These are phyloP conservation scores for Striga asiatica DNA, from an alignment of 257 asterid genomes.

Conservation along the genomic window DNA sequence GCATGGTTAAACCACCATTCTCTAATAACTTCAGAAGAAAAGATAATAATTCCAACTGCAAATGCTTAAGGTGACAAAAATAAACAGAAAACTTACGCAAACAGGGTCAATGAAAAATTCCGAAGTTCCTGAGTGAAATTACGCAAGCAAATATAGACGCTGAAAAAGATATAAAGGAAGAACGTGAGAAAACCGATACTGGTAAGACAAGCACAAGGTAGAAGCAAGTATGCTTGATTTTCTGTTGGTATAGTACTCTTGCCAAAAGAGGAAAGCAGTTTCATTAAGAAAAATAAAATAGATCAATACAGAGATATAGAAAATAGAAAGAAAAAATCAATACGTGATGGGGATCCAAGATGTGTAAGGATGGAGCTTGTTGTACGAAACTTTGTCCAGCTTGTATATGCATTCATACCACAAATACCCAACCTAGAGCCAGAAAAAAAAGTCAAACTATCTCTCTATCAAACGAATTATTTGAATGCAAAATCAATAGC, in stretches of 20 bases:
- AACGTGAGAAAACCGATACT: conserved; percentile 11
- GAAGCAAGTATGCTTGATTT: conserved; percentile 3
- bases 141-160: conserved; percentile 83
- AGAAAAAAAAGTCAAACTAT: too few species aligned
- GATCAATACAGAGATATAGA: background rate
- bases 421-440: conserved; percentile 46
- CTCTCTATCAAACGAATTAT: too few species aligned
- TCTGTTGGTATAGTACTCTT: background rate
- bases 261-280: background rate
- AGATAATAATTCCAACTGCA: too few species aligned
- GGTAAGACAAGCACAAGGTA: conserved; percentile 1
- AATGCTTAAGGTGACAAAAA: too few species aligned
- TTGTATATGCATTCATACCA: conserved; percentile 89
- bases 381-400: conserved; percentile 81
- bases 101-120: conserved; percentile 70
- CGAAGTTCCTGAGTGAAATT: conserved; percentile 79
- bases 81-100: conserved; percentile 89
- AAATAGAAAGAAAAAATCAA: too few species aligned
- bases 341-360: conserved; percentile 98
- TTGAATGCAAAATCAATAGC: background rate
- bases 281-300: background rate
- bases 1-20: too few species aligned
- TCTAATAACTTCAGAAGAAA: too few species aligned
- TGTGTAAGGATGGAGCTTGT: conserved; percentile 94
- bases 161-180: conserved; percentile 21